phyloP scores from a whole-genome alignment of 768 basidiomycete genomes.

The Suillus brevipes region DNA sequence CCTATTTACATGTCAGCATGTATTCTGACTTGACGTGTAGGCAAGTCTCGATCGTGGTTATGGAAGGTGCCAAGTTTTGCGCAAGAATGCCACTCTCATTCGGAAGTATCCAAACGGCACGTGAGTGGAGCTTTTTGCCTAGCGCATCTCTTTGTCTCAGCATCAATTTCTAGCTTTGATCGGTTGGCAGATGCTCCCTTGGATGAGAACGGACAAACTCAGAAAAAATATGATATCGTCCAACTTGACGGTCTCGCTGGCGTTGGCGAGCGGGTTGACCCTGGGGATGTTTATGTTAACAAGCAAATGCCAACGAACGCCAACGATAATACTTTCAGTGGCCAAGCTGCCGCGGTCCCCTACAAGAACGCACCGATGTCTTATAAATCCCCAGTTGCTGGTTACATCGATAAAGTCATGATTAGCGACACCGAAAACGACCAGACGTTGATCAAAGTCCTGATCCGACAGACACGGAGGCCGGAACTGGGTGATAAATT shows the following conservation, averaged over 20 bases:
- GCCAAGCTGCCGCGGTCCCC: conserved; percentile 77
- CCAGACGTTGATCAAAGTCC: conserved; percentile 93
- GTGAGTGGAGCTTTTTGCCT: conserved; percentile 48
- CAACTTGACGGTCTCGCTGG: conserved; percentile 92
- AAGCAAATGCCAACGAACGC: conserved; percentile 95
- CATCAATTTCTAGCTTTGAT: conserved; percentile 62
- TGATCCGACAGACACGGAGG: conserved; percentile 93
- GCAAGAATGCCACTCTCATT: conserved; percentile 92
- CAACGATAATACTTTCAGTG: conserved; percentile 86
- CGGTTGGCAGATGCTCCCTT: conserved; percentile 90
- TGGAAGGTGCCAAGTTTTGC: conserved; percentile 94
- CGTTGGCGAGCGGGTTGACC: conserved; percentile 91
- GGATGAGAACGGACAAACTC: conserved; percentile 75
- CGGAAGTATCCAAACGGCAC: conserved; percentile 97
- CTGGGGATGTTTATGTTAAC: conserved; percentile 93
- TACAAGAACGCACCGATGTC: conserved; percentile 92
- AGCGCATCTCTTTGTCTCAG: conserved; percentile 4
- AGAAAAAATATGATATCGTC: conserved; percentile 88
- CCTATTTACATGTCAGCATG: conserved; percentile 7
- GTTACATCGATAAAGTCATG: conserved; percentile 97
- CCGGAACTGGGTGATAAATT: conserved; percentile 99
- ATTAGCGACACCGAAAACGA: conserved; percentile 96
- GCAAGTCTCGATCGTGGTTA: conserved; percentile 97
- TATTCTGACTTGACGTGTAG: conserved; percentile 37
- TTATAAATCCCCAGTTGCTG: conserved; percentile 92